phyloP scores from a whole-genome alignment of 140 eudicot species.

The Senecio squalidus region DNA sequence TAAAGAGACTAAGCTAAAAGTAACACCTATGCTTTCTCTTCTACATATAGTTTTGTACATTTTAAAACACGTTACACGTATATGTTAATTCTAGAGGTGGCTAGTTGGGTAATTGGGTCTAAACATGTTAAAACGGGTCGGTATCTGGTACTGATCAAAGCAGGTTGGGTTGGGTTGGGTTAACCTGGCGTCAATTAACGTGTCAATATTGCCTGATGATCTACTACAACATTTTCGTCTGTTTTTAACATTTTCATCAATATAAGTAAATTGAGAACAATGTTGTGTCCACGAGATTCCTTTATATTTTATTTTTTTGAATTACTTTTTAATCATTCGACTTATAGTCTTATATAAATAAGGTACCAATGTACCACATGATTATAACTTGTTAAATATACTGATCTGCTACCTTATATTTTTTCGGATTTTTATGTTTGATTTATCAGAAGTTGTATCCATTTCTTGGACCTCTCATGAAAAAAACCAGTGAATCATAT shows the following conservation, averaged over 20 bases:
- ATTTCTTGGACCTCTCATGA: constrained; percentile 90
- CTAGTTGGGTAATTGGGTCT: too few relatives aligned
- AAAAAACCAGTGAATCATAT: constrained; percentile 78
- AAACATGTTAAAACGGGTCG: too few relatives aligned
- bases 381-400: neutral
- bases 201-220: too few relatives aligned
- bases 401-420: neutral
- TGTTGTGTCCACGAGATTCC: neutral
- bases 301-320: neutral
- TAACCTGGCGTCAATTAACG: too few relatives aligned
- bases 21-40: constrained; percentile 22
- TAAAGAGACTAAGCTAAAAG: constrained; percentile 85
- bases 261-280: neutral
- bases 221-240: too few relatives aligned
- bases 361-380: neutral
- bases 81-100: constrained; percentile 1
- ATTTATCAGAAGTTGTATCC: constrained; percentile 74
- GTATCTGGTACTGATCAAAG: too few relatives aligned
- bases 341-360: neutral
- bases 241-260: neutral
- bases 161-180: too few relatives aligned
- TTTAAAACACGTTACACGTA: neutral
- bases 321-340: neutral
- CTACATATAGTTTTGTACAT: neutral
- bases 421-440: constrained; percentile 16